phyloP scores from a whole-genome alignment of 1,284 basidiomycete species.

The Irpex sp. region DNA sequence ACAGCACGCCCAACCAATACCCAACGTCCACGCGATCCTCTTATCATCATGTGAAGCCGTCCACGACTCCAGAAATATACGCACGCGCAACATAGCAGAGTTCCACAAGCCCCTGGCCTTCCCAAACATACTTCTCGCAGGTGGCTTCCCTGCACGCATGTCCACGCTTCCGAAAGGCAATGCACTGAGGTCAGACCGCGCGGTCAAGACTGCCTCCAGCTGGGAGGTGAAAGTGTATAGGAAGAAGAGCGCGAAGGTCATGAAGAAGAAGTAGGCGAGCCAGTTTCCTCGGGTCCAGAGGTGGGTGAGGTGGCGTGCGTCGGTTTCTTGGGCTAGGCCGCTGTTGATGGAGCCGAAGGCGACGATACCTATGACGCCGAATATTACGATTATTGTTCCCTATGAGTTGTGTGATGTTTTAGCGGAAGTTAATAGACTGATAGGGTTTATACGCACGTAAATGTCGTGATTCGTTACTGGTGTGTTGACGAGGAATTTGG shows the following conservation, averaged over 20 bases:
- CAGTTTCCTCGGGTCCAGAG: conserved; percentile 85
- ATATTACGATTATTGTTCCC: conserved; percentile 78
- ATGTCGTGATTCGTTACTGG: conserved; percentile 80
- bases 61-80: conserved; percentile 69
- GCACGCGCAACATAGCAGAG: conserved; percentile 47
- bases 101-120: conserved; percentile 39
- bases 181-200: conserved; percentile 60
- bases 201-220: conserved; percentile 65
- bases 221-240: conserved; percentile 63
- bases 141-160: conserved; percentile 27
- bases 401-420: conserved; percentile 24
- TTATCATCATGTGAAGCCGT: conserved; percentile 78
- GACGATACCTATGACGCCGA: conserved; percentile 84
- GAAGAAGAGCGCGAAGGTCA: conserved; percentile 64
- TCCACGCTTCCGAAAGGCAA: conserved; percentile 43
- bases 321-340: conserved; percentile 64
- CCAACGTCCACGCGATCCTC: conserved; percentile 82
- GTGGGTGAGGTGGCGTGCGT: conserved; percentile 69
- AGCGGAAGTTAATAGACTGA: neutral
- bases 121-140: conserved; percentile 25
- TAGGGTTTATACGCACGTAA: conserved; percentile 45
- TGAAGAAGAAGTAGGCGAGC: conserved; percentile 84
- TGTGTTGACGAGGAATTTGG: conserved; percentile 77
- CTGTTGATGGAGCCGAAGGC: conserved; percentile 82
- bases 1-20: conserved; percentile 88